Base-by-base conservation (phyloP, 2,329 filamentous ascomycete species). In the Pseudogymnoascus sp. region DNA sequence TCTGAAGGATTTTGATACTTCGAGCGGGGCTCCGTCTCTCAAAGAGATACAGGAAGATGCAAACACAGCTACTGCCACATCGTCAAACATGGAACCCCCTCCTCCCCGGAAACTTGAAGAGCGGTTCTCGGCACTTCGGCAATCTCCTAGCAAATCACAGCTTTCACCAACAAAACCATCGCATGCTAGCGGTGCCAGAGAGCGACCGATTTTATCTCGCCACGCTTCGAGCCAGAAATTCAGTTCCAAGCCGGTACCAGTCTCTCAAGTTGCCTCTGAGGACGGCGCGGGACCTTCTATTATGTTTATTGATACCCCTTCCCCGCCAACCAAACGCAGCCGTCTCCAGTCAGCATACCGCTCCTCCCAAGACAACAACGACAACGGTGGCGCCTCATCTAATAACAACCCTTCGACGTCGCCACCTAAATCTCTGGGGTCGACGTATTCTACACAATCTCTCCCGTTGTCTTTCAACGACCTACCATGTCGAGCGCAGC, bases 401-500 rank as follows among this genome's bases (percentile, higher is more conserved):
- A 25, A 75, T 72, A 25, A 75, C 72, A 64, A 67, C 65, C 28
- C 62, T 45, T 16, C 65, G 45, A 34, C 51, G 11, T 51, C 51
- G 28, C 39, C 64, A 54, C 62, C 63, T 11, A 25, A 61, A 51
- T 25, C 54, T 51, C 31, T 45, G 6, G 77, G 77, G 4, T 81
- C 80, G 3, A 75, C 77, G 14, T 84, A 83, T 71, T 82, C 84
- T 2, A 83, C 84, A 21, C 85, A 87, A 62, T 81, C 84, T 2
- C 76, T 91, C 3, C 83, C 90, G 0, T 79, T 96, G 1, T 91
- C 87, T 1, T 96, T 96, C 79, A 96, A 96, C 70, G 90, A 96
- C 71, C 79, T 96, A 3, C 91, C 92, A 0, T 90, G 89, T 70
- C 85, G 90, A 14, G 91, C 91, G 1, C 92, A 96, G 73, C 90